Conservation (phyloP, 2,329 filamentous ascomycete species). For the Colletotrichum neosansevieriae region DNA sequence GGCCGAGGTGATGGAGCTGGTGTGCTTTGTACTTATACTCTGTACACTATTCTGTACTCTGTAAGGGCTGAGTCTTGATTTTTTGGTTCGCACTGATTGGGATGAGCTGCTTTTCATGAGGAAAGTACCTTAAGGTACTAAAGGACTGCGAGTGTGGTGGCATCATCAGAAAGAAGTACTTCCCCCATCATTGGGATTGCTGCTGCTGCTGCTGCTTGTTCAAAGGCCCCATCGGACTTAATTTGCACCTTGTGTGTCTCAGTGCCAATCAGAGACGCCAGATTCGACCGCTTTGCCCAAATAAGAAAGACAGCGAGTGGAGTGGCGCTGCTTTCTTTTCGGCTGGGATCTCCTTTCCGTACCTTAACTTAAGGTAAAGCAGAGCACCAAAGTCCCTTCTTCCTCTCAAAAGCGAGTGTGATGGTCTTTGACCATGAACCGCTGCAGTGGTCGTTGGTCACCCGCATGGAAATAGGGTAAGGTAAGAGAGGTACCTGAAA, state of each 20-base stretch:
- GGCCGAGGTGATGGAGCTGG: constrained; percentile 11
- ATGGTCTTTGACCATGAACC: too few relatives aligned
- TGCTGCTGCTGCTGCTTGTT: constrained; percentile 7
- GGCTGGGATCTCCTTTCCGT: constrained; percentile 34
- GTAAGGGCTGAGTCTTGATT: background rate
- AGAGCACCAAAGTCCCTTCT: constrained; percentile 4
- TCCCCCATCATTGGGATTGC: too few relatives aligned
- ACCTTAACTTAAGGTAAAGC: background rate
- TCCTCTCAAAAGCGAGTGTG: background rate
- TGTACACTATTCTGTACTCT: background rate
- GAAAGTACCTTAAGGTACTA: too few relatives aligned
- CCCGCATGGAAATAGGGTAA: too few relatives aligned
- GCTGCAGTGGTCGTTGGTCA: too few relatives aligned
- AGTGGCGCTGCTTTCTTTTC: constrained; percentile 33
- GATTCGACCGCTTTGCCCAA: constrained; percentile 25
- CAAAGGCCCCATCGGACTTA: constrained; percentile 14
- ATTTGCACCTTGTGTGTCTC: constrained; percentile 20
- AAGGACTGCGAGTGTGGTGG: too few relatives aligned
- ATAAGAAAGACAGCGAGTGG: constrained; percentile 30
- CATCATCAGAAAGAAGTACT: too few relatives aligned
- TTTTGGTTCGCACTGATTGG: background rate
- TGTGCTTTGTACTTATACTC: background rate
- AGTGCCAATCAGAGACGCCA: constrained; percentile 17
- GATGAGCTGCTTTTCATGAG: too few relatives aligned
- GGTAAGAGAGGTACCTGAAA: too few relatives aligned